Evolutionary conservation across 805 yeast genomes (phyloP).

Genomic region (Teunomyces stri): DNA sequence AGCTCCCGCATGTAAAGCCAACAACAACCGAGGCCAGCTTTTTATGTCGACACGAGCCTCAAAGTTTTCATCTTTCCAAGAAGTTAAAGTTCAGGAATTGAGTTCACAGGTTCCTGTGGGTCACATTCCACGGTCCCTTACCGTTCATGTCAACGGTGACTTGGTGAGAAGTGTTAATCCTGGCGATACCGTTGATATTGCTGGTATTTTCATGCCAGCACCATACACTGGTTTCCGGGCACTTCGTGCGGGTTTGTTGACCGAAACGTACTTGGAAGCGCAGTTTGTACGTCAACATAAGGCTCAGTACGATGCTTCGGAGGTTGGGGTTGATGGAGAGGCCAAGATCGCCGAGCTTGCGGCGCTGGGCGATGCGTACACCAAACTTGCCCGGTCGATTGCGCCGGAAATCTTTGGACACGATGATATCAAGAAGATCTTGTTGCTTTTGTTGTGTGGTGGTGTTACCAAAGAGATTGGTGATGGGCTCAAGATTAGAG

Average conservation of each 20-base stretch:
- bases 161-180: conserved; percentile 85
- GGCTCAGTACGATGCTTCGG: conserved; percentile 71
- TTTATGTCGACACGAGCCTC: conserved; percentile 95
- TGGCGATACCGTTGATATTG: conserved; percentile 90
- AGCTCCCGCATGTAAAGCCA: conserved; percentile 71
- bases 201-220: conserved; percentile 89
- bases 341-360: conserved; percentile 55
- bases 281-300: conserved; percentile 86
- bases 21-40: conserved; percentile 82
- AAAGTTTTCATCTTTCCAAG: conserved; percentile 93
- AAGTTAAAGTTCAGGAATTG: conserved; percentile 89
- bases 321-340: conserved; percentile 55
- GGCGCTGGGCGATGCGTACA: conserved; percentile 68
- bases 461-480: conserved; percentile 94
- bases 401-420: conserved; percentile 99
- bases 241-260: conserved; percentile 83
- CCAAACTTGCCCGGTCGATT: conserved; percentile 77
- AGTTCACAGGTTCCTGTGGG: conserved; percentile 98
- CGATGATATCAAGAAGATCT: conserved; percentile 86
- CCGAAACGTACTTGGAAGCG: conserved; percentile 91
- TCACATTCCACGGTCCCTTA: conserved; percentile 87
- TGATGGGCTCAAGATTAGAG: conserved; percentile 96
- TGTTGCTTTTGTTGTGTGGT: conserved; percentile 80
- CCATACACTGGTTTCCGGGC: conserved; percentile 97
- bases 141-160: conserved; percentile 88